Evolutionary conservation across 2,329 filamentous ascomycete genomes (phyloP), one percentile per base, ranked within the genome.

Genomic region (Cladophialophora bantiana): DNA sequence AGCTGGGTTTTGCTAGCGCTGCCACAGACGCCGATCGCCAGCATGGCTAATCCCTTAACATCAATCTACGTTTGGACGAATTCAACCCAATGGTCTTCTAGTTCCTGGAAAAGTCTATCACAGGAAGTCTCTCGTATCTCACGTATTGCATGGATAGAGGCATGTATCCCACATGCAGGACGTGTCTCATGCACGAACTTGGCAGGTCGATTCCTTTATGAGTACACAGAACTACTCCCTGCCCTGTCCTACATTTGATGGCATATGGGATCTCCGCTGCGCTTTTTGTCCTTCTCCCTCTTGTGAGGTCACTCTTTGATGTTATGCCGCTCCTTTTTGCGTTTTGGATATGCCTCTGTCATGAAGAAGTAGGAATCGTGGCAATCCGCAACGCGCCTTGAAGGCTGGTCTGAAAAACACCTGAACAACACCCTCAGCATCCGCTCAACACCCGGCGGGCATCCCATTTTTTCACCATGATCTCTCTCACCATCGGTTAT

Each of bases 401-500:
- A 26, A 50, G 45, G 45, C 20, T 12, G 45, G 45, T 50, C 20
- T 26, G 18, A 50, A 18, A 18, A 13, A 18, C 20, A n/a, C n/a
- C 20, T 26, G 18, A 50, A 18, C 45, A 13, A 18, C 20, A n/a
- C n/a, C 26, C 7, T n/a, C 40, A 50, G 26, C 7, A 5, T 31
- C 9, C 7, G 12, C n/a, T 18, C 26, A 13, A 34, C 13, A 54
- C 26, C 34, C 13, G 52, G 15, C 52, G 15, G 12, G n/a, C 4
- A 3, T 18, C 3, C 31, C 26, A 35, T 7, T 18, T 40, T 18
- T 2, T 15, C 26, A 50, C 45, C n/a, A 72, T 72, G 70, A 36
- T 69, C 32, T 56, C 62, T 4, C 65, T 77, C 32, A 79, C 77
- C 2, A 72, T 81, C 36, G 78, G 77, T 54, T 72, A 80, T 62